Conservation (phyloP, 257 asterid species). For the Solanum pinnatisectum region DNA sequence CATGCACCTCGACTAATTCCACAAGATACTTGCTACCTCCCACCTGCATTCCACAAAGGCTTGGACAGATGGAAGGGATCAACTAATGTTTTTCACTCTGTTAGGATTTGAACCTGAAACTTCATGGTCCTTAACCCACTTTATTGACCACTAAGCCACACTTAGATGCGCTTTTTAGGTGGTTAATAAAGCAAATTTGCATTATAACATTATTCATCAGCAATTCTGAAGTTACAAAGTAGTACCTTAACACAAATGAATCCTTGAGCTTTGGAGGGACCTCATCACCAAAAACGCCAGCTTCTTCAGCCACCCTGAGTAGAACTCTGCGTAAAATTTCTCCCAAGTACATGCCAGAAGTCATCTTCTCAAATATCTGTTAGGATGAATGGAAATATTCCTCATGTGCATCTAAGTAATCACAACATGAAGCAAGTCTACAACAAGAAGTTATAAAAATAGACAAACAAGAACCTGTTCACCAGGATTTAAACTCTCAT, state of each 20-base stretch:
- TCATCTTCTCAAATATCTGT: slow-evolving; percentile 78
- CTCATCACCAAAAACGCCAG: slow-evolving; percentile 69
- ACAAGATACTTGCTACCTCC: neutral
- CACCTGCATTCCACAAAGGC: neutral
- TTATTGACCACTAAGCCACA: neutral
- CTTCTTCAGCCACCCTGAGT: slow-evolving; percentile 68
- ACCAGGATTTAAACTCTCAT: slow-evolving; percentile 72
- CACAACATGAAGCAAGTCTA: neutral
- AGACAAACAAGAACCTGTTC: slow-evolving; percentile 48
- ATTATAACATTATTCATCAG: neutral
- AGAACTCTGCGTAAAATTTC: slow-evolving; percentile 73
- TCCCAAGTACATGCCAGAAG: slow-evolving; percentile 91
- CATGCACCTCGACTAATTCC: neutral
- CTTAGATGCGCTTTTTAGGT: neutral
- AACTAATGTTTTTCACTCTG: neutral
- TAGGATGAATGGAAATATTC: neutral
- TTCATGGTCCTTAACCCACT: neutral
- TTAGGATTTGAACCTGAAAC: neutral
- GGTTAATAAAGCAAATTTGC: neutral
- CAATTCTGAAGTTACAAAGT: neutral
- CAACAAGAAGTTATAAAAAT: neutral
- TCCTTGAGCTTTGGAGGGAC: slow-evolving; percentile 62
- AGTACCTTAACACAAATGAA: slow-evolving; percentile 55
- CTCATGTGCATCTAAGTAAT: neutral
- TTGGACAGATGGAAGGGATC: neutral